Percentiles rank a stretch among this genome's conserved stretches.
These are phyloP conservation scores for Tieghemiomyces parasiticus DNA, from an alignment of 192 early-diverging fungal genomes.

Conservation along the genomic window DNA sequence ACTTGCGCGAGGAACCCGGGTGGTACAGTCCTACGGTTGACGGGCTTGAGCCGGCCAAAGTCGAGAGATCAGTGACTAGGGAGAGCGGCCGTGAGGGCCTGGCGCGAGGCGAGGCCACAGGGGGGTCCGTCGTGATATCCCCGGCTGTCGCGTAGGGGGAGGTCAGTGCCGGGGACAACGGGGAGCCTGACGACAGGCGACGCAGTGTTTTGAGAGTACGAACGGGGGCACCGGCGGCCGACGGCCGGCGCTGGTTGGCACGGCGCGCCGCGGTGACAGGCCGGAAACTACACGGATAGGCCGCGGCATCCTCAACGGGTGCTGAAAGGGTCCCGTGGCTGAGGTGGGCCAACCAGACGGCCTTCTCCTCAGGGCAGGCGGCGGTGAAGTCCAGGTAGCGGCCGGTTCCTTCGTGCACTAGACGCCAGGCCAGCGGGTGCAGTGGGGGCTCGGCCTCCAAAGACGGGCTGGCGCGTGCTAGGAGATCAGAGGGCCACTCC, in stretches of 20 bases:
- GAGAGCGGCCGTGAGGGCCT: neutral
- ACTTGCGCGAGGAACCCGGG: neutral
- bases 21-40: neutral
- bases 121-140: neutral
- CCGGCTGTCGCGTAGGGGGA: neutral
- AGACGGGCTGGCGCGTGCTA: too few relatives aligned
- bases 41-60: neutral
- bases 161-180: too few relatives aligned
- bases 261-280: neutral
- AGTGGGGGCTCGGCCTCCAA: neutral
- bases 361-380: constrained; percentile 4
- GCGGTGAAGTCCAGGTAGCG: constrained; percentile 1
- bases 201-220: neutral
- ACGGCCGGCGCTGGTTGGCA: neutral
- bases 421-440: neutral
- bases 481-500: neutral
- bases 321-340: neutral
- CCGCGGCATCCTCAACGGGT: too few relatives aligned
- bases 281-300: neutral
- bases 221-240: neutral
- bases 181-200: neutral
- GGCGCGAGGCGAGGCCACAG: neutral
- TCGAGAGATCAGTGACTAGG: neutral
- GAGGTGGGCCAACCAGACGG: neutral
- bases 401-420: neutral